A percentile compares a stretch with the other conserved stretches of the same genome.
Evolutionary conservation across 352 stramenopile genomes (phyloP).

Genomic region (Phytopythium boreale): DNA sequence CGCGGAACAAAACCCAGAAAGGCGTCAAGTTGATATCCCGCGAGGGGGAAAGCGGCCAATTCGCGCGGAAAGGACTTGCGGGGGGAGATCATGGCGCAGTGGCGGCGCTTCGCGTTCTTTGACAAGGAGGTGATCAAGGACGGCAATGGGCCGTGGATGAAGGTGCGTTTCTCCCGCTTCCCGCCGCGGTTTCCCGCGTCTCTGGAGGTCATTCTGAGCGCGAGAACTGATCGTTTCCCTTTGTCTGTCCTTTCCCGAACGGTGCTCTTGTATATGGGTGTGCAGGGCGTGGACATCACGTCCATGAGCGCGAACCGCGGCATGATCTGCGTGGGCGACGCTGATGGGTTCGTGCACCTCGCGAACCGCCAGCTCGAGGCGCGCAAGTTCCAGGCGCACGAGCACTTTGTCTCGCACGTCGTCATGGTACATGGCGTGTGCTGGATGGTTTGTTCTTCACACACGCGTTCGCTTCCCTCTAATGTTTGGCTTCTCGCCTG

Average conservation of each 20-base stretch:
- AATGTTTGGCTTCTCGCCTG: too few species aligned
- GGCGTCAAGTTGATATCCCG: constrained; percentile 7
- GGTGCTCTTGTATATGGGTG: too few species aligned
- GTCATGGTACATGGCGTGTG: constrained; percentile 59
- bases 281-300: constrained; percentile 82
- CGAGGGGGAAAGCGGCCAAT: neutral
- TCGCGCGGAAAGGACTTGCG: neutral
- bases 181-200: neutral
- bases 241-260: neutral
- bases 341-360: constrained; percentile 80
- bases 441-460: neutral
- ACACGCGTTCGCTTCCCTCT: neutral
- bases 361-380: constrained; percentile 80
- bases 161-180: constrained; percentile 33
- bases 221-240: neutral
- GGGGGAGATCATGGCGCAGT: constrained; percentile 65
- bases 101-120: constrained; percentile 88
- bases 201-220: neutral
- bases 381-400: constrained; percentile 81
- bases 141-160: constrained; percentile 78
- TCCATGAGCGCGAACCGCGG: constrained; percentile 85
- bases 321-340: constrained; percentile 82
- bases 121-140: constrained; percentile 88
- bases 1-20: constrained; percentile 11
- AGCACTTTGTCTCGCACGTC: constrained; percentile 86